Evolutionary conservation across 75 land plant genomes (phyloP).

Genomic region (Larix kaempferi): DNA sequence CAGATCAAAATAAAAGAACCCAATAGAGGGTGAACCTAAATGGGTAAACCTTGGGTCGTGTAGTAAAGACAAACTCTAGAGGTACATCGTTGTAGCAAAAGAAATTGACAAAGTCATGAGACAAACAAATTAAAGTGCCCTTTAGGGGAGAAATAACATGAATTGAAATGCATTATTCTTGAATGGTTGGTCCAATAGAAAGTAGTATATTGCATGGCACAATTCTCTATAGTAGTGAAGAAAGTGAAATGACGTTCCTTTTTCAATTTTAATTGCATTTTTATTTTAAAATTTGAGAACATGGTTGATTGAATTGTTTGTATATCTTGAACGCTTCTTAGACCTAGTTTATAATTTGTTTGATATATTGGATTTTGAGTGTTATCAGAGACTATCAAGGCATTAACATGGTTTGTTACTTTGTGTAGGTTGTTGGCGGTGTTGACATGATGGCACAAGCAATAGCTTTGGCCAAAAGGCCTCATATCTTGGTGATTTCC

Average conservation of each 20-base stretch:
- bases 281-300: neutral
- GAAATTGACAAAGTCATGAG: too few species aligned
- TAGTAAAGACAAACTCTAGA: too few species aligned
- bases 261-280: neutral
- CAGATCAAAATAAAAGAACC: too few species aligned
- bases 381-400: neutral
- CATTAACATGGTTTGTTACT: neutral
- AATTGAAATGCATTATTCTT: neutral
- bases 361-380: neutral
- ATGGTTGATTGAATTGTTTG: neutral
- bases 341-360: neutral
- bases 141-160: neutral
- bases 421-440: slow-evolving; percentile 77
- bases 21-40: too few species aligned
- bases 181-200: neutral
- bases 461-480: slow-evolving; percentile 70
- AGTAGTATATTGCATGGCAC: neutral
- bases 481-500: slow-evolving; percentile 75
- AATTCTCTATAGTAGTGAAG: neutral
- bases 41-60: too few species aligned
- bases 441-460: slow-evolving; percentile 74
- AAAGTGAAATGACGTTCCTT: neutral
- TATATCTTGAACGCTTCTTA: neutral
- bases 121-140: neutral
- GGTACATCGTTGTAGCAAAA: too few species aligned